Percentiles rank a stretch among this genome's conserved stretches.
These are phyloP conservation scores for Collybia mongolica DNA, from an alignment of 768 basidiomycete species.

Conservation along the genomic window DNA sequence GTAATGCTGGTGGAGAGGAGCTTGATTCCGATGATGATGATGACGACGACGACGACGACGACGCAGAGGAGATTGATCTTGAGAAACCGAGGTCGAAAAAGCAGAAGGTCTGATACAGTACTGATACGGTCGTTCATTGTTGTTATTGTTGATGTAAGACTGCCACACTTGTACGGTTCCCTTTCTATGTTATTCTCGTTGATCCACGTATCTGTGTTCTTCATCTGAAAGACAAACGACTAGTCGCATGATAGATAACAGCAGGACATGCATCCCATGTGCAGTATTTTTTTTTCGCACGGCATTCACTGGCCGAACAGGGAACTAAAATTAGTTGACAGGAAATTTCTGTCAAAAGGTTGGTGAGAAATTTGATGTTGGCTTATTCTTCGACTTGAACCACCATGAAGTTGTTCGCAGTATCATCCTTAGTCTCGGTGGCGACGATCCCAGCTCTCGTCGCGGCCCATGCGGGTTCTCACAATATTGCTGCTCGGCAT, in stretches of 20 bases:
- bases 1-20: constrained; percentile 58
- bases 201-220: too few relatives aligned
- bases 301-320: too few relatives aligned
- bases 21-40: constrained; percentile 66
- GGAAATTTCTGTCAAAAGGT: too few relatives aligned
- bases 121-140: constrained; percentile 10
- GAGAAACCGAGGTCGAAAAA: constrained; percentile 82
- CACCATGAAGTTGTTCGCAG: constrained; percentile 32
- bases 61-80: constrained; percentile 84
- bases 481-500: constrained; percentile 11
- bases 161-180: too few relatives aligned
- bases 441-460: constrained; percentile 40
- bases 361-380: background rate
- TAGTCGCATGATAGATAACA: too few relatives aligned
- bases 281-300: too few relatives aligned
- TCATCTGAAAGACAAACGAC: too few relatives aligned
- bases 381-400: constrained; percentile 3
- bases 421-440: constrained; percentile 25
- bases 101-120: constrained; percentile 48
- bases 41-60: constrained; percentile 72
- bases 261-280: too few relatives aligned
- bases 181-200: too few relatives aligned
- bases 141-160: constrained; percentile 13
- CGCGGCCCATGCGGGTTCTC: constrained; percentile 31
- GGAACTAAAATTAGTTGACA: too few relatives aligned